Conservation (phyloP, 768 basidiomycete species). For the Coprinopsis strossmayeri region DNA sequence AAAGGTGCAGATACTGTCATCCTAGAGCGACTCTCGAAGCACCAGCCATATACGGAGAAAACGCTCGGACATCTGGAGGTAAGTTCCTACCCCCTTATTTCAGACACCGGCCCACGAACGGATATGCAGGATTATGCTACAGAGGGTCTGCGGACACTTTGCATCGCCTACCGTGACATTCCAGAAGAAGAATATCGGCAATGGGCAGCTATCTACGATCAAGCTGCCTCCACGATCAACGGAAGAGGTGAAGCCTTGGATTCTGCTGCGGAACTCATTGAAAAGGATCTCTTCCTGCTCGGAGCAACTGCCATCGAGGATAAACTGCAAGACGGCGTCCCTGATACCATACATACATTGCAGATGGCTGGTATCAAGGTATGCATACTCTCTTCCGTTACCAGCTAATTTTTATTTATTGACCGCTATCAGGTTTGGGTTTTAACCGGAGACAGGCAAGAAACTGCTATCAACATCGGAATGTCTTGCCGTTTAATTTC, state of each 20-base stretch:
- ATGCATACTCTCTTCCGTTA: constrained; percentile 20
- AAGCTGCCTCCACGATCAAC: constrained; percentile 92
- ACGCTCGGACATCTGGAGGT: constrained; percentile 91
- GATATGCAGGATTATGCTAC: constrained; percentile 77
- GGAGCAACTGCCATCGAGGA: constrained; percentile 99
- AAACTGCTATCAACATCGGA: constrained; percentile 99
- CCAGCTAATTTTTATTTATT: constrained; percentile 6
- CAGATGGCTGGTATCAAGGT: constrained; percentile 97
- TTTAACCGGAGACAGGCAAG: constrained; percentile 94
- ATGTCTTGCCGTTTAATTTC: constrained; percentile 96
- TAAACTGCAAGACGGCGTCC: constrained; percentile 97
- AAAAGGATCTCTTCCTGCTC: constrained; percentile 86
- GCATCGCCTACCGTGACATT: constrained; percentile 90
- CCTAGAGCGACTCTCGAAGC: constrained; percentile 81
- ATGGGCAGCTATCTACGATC: constrained; percentile 84
- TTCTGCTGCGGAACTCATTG: constrained; percentile 90
- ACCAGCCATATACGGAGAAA: constrained; percentile 78
- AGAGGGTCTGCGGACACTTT: constrained; percentile 94
- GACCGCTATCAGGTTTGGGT: constrained; percentile 74
- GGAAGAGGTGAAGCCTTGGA: constrained; percentile 95
- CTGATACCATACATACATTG: constrained; percentile 94
- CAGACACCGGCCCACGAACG: neutral
- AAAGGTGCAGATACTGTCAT: constrained; percentile 99
- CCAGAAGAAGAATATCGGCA: constrained; percentile 84
- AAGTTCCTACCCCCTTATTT: constrained; percentile 10